A percentile compares a stretch with the other conserved stretches of the same genome.
phyloP scores from a whole-genome alignment of 768 basidiomycete genomes.

The Leucocoprinus sp. region DNA sequence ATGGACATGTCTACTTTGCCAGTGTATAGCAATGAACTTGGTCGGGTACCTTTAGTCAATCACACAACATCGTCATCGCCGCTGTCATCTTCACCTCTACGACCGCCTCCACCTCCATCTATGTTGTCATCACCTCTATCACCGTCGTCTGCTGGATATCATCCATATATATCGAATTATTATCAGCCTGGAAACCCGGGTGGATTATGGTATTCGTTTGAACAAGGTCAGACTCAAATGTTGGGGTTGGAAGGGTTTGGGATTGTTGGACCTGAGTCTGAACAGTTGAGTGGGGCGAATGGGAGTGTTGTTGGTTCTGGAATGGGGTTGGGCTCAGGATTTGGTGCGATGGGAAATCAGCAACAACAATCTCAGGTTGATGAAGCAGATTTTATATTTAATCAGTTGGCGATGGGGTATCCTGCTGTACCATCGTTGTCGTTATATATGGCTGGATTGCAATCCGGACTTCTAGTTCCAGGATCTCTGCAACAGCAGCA shows the following conservation, averaged over 20 bases:
- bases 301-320: background rate
- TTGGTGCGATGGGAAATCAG: too few species aligned
- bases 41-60: conserved; percentile 36
- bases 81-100: background rate
- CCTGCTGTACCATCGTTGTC: conserved; percentile 2
- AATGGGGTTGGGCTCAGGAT: background rate
- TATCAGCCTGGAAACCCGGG: conserved; percentile 3
- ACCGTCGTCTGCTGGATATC: background rate
- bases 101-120: background rate
- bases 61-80: conserved; percentile 5
- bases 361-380: background rate
- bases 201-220: conserved; percentile 6
- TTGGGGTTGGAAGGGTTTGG: background rate
- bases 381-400: conserved; percentile 9
- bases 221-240: background rate
- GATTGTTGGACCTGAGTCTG: background rate
- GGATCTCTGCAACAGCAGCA: too few species aligned
- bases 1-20: conserved; percentile 32
- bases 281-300: background rate
- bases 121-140: background rate
- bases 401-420: conserved; percentile 10
- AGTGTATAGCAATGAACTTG: conserved; percentile 55
- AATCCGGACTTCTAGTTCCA: background rate
- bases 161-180: background rate
- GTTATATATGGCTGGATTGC: background rate